Base-by-base conservation (phyloP, 1,284 basidiomycete species). In the Rhodotorula sp. region DNA sequence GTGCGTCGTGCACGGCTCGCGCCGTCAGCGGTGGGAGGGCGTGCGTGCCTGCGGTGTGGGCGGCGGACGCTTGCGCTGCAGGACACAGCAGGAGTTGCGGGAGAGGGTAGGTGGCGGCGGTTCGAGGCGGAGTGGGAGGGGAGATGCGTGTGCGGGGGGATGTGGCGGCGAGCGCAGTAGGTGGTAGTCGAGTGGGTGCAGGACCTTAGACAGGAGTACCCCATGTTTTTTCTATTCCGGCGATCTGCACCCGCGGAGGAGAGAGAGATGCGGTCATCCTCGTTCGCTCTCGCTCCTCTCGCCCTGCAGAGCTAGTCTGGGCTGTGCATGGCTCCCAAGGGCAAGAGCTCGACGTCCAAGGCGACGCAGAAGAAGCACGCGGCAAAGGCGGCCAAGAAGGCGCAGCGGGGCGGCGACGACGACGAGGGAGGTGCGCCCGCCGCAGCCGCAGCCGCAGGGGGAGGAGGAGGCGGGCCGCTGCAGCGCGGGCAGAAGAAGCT, bases 341-440 rank as follows among this genome's bases (percentile, higher is more conserved):
- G 39, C 37, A 72, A 74, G 46, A 61, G 56, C 4, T 64, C 60
- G 9, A 74, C 78, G 13, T 74, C 72, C 25, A 88, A 91, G 5
- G 91, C 83, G 3, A 96, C 93, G 21, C 87, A 92, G 67, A 95
- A 94, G 85, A 95, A 84, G 79, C 81, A 92, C 80, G 89, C 89
- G 32, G 87, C 88, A 63, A 90, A 88, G 77, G 81, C 82, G 9
- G 82, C 82, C 71, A 81, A 83, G 65, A 84, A 85, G 77, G 83
- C 84, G 29, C 48, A 32, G 21, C 61, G 37, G 50, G 56, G n/a
- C 32, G 70, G 55, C 55, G 71, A 70, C 41, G 69, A 64, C 36
- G 58, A 46, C 27, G 48, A 51, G 37, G 25, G 34, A n/a, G 25
- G 34, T 10, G 34, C 48, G 3, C 34, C 34, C 48, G 46, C 34